Conservation (phyloP, 441 rosid genomes). For the Adansonia rubrostipa region DNA sequence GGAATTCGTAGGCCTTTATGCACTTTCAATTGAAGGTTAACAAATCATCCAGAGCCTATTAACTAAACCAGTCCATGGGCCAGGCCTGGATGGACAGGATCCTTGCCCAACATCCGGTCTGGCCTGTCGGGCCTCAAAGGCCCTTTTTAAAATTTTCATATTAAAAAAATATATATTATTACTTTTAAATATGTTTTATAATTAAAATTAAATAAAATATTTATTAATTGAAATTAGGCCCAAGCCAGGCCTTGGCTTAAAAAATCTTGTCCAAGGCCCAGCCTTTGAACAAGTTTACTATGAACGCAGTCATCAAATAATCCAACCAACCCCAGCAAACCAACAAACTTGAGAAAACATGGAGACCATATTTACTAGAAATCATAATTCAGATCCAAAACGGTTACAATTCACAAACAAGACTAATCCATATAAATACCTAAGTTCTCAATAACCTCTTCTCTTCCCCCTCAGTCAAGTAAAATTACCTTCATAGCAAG, state of each 20-base stretch:
- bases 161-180: not conserved
- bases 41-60: not conserved
- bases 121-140: not conserved
- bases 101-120: not conserved
- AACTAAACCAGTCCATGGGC: not conserved
- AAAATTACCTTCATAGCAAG: conserved; percentile 18
- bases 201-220: not conserved
- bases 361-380: no score
- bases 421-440: conserved; percentile 10
- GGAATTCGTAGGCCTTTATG: not conserved
- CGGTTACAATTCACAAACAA: not conserved
- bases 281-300: no score
- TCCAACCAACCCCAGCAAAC: not conserved
- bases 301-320: not conserved
- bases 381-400: not conserved
- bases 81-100: not conserved
- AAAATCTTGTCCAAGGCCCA: conserved; percentile 7
- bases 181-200: conserved; percentile 8
- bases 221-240: not conserved
- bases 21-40: conserved; percentile 6
- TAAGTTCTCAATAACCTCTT: not conserved
- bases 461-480: conserved; percentile 12
- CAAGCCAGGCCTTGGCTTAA: not conserved
- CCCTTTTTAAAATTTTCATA: not conserved
- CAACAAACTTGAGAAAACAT: not conserved